Percentiles rank a stretch among this genome's conserved stretches.
Evolutionary conservation across 2,329 filamentous ascomycete genomes (phyloP).

Genomic region (Zymoseptoria passerinii): DNA sequence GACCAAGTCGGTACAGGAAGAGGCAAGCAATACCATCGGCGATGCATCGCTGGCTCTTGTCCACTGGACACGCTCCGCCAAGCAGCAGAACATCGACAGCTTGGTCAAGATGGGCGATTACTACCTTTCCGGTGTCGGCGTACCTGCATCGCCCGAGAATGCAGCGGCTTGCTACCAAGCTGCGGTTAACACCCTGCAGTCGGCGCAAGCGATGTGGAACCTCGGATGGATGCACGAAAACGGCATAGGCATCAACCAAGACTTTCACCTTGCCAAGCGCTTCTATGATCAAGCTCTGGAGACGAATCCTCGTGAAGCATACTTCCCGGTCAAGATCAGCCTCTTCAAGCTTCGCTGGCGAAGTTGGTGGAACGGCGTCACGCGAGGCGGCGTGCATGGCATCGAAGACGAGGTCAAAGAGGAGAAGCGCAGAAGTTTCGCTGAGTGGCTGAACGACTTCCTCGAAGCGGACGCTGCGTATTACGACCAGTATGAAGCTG

Average conservation of each 20-base stretch:
- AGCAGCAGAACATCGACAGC: conserved; percentile 86
- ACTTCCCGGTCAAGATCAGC: conserved; percentile 83
- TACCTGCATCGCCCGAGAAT: conserved; percentile 60
- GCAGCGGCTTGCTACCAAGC: conserved; percentile 88
- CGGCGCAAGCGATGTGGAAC: conserved; percentile 93
- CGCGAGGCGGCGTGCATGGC: conserved; percentile 80
- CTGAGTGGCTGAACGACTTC: conserved; percentile 83
- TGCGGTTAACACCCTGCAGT: conserved; percentile 83
- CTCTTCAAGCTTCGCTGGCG: conserved; percentile 74
- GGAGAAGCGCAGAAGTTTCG: conserved; percentile 41
- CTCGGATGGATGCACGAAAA: conserved; percentile 99
- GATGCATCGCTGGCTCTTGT: conserved; percentile 66
- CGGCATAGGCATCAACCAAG: conserved; percentile 81
- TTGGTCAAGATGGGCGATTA: conserved; percentile 98
- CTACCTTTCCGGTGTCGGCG: conserved; percentile 71
- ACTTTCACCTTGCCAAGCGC: conserved; percentile 93
- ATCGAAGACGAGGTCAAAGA: conserved; percentile 64
- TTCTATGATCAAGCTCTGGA: conserved; percentile 91
- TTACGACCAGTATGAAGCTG: conserved; percentile 34
- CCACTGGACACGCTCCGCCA: conserved; percentile 91
- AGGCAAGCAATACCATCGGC: conserved; percentile 38
- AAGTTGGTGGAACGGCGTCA: conserved; percentile 91
- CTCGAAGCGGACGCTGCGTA: conserved; percentile 49
- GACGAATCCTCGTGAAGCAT: conserved; percentile 75
- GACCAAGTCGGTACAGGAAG: conserved; percentile 9